phyloP scores from a whole-genome alignment of 2,329 filamentous ascomycete genomes.

The Cephalotrichum gorgonifer region DNA sequence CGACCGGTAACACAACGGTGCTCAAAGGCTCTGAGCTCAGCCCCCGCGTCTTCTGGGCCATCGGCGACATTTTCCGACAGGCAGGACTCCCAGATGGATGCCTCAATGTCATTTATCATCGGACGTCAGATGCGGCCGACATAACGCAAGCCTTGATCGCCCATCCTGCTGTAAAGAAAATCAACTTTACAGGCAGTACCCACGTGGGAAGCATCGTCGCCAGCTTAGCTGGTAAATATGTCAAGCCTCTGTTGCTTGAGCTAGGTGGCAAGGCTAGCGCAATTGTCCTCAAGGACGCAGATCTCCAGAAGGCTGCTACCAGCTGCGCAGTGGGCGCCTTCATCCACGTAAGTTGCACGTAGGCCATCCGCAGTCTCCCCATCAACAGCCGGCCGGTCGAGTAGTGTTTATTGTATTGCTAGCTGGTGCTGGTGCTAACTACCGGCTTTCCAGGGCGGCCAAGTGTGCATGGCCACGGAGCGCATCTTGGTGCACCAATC shows the following conservation, averaged over 20 bases:
- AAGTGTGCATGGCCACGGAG: constrained; percentile 86
- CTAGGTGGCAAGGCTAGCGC: constrained; percentile 73
- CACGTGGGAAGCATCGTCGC: constrained; percentile 64
- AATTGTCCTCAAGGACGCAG: constrained; percentile 71
- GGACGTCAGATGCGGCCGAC: constrained; percentile 54
- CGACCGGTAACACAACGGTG: constrained; percentile 67
- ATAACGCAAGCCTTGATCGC: constrained; percentile 60
- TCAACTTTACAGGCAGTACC: constrained; percentile 80
- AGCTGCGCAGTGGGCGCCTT: constrained; percentile 63
- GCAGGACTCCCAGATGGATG: constrained; percentile 69
- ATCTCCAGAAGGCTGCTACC: constrained; percentile 59
- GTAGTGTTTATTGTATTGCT: too few species aligned
- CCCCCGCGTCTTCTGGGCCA: constrained; percentile 51
- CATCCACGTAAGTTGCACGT: constrained; percentile 36
- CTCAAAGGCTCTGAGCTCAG: constrained; percentile 61
- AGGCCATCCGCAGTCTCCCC: not conserved
- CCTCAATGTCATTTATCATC: constrained; percentile 60
- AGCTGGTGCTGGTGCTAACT: not conserved
- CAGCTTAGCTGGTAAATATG: constrained; percentile 54
- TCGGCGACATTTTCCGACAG: constrained; percentile 55
- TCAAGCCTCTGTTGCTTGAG: constrained; percentile 75
- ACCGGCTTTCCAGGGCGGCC: constrained; percentile 34
- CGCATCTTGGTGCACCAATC: constrained; percentile 50
- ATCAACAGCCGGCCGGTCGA: too few species aligned
- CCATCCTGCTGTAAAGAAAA: constrained; percentile 58